phyloP scores from a whole-genome alignment of 2,329 filamentous ascomycete genomes.

The Elsinoe batatas region DNA sequence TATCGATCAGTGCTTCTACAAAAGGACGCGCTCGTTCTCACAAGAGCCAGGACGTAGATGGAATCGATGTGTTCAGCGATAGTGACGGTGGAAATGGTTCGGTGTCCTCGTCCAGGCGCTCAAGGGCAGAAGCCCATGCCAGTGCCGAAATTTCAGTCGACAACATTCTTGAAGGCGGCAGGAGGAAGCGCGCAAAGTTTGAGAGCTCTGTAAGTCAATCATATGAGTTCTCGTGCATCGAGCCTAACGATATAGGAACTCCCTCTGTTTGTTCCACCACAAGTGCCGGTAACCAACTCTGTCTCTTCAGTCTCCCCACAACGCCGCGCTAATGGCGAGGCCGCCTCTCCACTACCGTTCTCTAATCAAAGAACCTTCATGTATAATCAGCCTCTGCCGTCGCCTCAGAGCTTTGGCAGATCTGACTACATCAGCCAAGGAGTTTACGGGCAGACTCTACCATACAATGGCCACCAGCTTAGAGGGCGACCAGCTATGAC shows the following conservation, averaged over 20 bases:
- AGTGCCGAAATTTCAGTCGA: conserved; percentile 97
- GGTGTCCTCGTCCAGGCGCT: conserved; percentile 59
- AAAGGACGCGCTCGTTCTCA: conserved; percentile 46
- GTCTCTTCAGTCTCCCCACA: conserved; percentile 93
- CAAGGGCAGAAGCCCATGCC: conserved; percentile 72
- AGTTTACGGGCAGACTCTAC: conserved; percentile 9
- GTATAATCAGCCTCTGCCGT: conserved; percentile 68
- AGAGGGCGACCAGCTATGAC: conserved; percentile 47
- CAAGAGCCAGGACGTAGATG: conserved; percentile 52
- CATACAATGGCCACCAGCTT: conserved; percentile 36
- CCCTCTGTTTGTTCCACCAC: conserved; percentile 85
- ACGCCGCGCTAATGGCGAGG: conserved; percentile 64
- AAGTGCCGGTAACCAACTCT: conserved; percentile 90
- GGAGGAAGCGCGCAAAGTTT: conserved; percentile 86
- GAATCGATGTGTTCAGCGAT: conserved; percentile 69
- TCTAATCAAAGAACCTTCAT: conserved; percentile 70
- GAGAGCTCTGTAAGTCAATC: conserved; percentile 79
- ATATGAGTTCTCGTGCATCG: conserved; percentile 12
- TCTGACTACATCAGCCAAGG: conserved; percentile 26
- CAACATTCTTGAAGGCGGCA: conserved; percentile 94
- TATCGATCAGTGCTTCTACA: conserved; percentile 56
- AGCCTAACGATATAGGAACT: conserved; percentile 57
- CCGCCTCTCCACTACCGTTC: conserved; percentile 51
- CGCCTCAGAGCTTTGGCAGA: conserved; percentile 63
- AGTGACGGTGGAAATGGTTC: conserved; percentile 73